phyloP scores from a whole-genome alignment of 768 basidiomycete species.

The Suillus occidentalis region DNA sequence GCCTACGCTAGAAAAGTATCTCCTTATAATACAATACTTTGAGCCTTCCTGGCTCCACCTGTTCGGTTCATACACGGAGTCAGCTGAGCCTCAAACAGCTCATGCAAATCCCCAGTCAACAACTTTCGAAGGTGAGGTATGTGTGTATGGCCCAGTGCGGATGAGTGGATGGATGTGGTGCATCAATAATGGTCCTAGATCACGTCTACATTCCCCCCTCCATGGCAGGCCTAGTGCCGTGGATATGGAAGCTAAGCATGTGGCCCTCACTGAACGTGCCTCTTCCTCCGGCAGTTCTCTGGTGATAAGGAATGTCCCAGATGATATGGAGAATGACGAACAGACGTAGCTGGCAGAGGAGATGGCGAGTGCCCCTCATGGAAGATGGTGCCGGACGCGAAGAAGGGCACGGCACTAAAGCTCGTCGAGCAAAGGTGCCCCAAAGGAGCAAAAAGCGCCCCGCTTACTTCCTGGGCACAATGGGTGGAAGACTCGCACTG shows the following conservation, averaged over 20 bases:
- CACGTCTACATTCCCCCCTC: constrained; percentile 53
- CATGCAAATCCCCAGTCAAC: constrained; percentile 59
- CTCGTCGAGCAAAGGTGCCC: background rate
- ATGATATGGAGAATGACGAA: constrained; percentile 80
- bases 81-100: constrained; percentile 76
- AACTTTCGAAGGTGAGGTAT: background rate
- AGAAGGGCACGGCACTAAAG: constrained; percentile 73
- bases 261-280: constrained; percentile 59
- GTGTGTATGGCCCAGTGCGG: background rate
- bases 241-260: constrained; percentile 58
- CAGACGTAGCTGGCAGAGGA: constrained; percentile 99
- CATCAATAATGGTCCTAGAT: constrained; percentile 48
- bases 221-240: constrained; percentile 43
- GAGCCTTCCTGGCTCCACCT: constrained; percentile 78
- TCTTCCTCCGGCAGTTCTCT: constrained; percentile 75
- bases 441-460: too few relatives aligned
- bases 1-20: constrained; percentile 71
- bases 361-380: constrained; percentile 49
- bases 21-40: constrained; percentile 89
- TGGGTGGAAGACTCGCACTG: too few relatives aligned
- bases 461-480: too few relatives aligned
- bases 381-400: constrained; percentile 43
- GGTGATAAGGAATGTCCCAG: constrained; percentile 82
- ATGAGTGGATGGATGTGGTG: background rate
- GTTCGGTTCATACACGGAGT: constrained; percentile 80